Percentiles rank a stretch among this genome's conserved stretches.
Evolutionary conservation across 345 rosid genomes (phyloP).

Genomic region (Anacardium occidentale): DNA sequence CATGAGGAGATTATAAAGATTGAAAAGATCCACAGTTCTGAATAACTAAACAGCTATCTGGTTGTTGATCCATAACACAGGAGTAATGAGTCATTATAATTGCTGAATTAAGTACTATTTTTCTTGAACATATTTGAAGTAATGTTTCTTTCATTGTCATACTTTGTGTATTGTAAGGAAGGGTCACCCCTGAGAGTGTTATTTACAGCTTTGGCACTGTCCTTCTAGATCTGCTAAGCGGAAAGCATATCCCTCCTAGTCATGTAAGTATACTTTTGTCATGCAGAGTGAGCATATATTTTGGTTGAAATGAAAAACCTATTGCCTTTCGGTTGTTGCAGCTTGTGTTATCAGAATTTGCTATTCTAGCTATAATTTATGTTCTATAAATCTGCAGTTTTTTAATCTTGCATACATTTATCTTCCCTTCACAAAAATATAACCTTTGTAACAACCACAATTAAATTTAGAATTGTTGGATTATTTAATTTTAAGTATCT

Average conservation of each 20-base stretch:
- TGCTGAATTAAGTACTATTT: neutral
- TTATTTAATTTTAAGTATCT: too few species aligned
- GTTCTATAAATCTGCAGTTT: neutral
- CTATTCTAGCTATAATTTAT: neutral
- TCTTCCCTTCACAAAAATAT: too few species aligned
- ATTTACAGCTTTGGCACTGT: constrained; percentile 95
- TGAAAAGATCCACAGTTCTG: neutral
- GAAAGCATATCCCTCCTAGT: constrained; percentile 96
- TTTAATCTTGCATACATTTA: too few species aligned
- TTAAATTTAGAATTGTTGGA: too few species aligned
- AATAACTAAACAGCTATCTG: neutral
- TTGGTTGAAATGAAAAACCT: constrained; percentile 1
- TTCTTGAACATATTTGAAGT: constrained; percentile 9
- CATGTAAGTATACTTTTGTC: constrained; percentile 53
- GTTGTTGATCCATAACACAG: neutral
- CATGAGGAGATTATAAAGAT: neutral
- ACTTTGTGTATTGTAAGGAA: constrained; percentile 51
- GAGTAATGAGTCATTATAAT: constrained; percentile 4
- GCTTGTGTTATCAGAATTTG: neutral
- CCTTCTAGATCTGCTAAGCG: constrained; percentile 89
- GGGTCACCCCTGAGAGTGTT: constrained; percentile 91
- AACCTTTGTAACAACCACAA: too few species aligned
- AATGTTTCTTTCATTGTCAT: constrained; percentile 8
- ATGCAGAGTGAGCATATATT: neutral
- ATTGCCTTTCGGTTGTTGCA: constrained; percentile 4